Evolutionary conservation across 306 rosid genomes (phyloP).

Genomic region (Cyamopsis tetragonoloba): DNA sequence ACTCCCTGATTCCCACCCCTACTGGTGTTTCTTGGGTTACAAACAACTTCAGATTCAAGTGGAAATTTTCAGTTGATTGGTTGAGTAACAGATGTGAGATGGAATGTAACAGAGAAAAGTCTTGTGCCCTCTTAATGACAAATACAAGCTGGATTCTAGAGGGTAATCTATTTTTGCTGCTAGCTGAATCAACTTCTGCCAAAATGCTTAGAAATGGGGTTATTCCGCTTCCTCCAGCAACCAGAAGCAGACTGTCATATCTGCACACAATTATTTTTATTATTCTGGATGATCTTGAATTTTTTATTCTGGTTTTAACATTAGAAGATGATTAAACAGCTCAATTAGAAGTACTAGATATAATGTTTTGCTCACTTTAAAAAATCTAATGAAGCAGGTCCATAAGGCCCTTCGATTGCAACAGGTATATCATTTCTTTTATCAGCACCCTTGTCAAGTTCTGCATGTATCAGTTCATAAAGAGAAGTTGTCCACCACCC

Average conservation of each 20-base stretch:
- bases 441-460: constrained; percentile 39
- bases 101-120: constrained; percentile 54
- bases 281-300: constrained; percentile 5
- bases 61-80: constrained; percentile 37
- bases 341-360: neutral
- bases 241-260: constrained; percentile 61
- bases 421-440: constrained; percentile 50
- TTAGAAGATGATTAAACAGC: neutral
- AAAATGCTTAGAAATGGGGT: constrained; percentile 86
- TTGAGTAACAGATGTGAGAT: constrained; percentile 50
- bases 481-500: constrained; percentile 85
- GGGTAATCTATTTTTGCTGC: constrained; percentile 33
- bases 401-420: constrained; percentile 93
- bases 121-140: constrained; percentile 60
- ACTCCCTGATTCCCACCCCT: constrained; percentile 39
- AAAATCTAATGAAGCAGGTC: constrained; percentile 64
- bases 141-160: constrained; percentile 57
- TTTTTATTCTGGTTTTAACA: neutral
- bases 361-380: constrained; percentile 43
- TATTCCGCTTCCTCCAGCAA: constrained; percentile 91
- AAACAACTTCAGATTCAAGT: constrained; percentile 53
- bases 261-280: constrained; percentile 43
- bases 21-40: constrained; percentile 71
- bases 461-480: constrained; percentile 48
- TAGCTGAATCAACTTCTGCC: constrained; percentile 52